phyloP scores from a whole-genome alignment of 805 yeast species.

The Yamadazyma insecticola region DNA sequence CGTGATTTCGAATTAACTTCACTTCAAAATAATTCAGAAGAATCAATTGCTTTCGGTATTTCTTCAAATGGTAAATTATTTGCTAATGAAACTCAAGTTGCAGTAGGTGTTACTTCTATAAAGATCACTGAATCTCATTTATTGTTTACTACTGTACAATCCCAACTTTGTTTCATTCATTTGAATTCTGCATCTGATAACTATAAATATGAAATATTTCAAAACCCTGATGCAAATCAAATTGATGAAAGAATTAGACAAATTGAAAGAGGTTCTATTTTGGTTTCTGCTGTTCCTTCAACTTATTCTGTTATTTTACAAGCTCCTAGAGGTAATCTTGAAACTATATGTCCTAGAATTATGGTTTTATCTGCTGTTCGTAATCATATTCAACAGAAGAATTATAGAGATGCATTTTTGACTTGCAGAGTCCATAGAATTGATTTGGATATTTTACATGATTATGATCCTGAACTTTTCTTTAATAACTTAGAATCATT shows the following conservation, averaged over 20 bases:
- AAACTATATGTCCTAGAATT: constrained; percentile 88
- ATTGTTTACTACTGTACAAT: constrained; percentile 83
- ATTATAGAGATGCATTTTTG: constrained; percentile 70
- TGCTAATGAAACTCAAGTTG: constrained; percentile 54
- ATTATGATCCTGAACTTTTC: constrained; percentile 73
- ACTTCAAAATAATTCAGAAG: constrained; percentile 15
- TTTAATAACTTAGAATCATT: constrained; percentile 59
- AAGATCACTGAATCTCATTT: constrained; percentile 67
- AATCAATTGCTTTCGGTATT: constrained; percentile 59
- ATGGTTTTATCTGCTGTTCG: constrained; percentile 86
- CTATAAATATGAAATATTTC: constrained; percentile 33
- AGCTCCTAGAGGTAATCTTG: constrained; percentile 95
- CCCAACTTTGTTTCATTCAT: constrained; percentile 77
- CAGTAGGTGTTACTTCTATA: constrained; percentile 79
- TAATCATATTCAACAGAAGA: constrained; percentile 49
- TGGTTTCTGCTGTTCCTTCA: constrained; percentile 78
- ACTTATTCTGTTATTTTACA: constrained; percentile 80
- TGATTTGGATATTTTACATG: constrained; percentile 84
- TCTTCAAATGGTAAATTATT: constrained; percentile 71
- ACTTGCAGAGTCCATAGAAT: constrained; percentile 89
- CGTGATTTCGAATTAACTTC: constrained; percentile 47
- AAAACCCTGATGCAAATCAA: constrained; percentile 16
- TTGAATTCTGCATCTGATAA: constrained; percentile 36
- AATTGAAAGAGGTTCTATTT: constrained; percentile 87
- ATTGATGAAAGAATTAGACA: constrained; percentile 81